Percentiles rank a stretch among this genome's conserved stretches.
These are phyloP conservation scores for Fraxinus paxiana DNA, from an alignment of 305 asterid genomes.

Conservation along the genomic window DNA sequence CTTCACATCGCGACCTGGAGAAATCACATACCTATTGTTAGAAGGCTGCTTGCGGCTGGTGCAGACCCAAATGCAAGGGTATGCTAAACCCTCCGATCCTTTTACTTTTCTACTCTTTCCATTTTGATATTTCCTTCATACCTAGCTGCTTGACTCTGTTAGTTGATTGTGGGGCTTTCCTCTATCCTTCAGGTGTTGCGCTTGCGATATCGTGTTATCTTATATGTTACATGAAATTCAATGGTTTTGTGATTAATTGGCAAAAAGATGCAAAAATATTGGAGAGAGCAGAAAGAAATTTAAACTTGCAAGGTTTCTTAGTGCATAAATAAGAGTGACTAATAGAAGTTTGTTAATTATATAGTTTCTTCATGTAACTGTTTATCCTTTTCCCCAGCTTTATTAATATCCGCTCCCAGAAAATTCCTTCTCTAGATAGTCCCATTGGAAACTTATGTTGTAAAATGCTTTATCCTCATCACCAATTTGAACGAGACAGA, in stretches of 20 bases:
- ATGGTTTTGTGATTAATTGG: too few relatives aligned
- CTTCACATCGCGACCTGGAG: constrained; percentile 96
- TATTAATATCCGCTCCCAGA: not conserved
- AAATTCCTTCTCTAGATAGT: not conserved
- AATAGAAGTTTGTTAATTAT: too few relatives aligned
- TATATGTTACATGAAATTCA: too few relatives aligned
- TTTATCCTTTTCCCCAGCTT: not conserved
- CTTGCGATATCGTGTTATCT: not conserved
- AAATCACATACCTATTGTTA: constrained; percentile 77
- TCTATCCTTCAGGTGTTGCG: constrained; percentile 17
- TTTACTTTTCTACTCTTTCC: constrained; percentile 30
- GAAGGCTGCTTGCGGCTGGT: constrained; percentile 90
- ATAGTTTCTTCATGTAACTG: too few relatives aligned
- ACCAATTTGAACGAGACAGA: not conserved
- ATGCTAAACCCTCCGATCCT: constrained; percentile 35
- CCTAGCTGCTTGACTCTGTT: constrained; percentile 26
- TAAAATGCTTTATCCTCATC: not conserved
- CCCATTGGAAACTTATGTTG: not conserved
- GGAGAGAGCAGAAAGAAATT: too few relatives aligned
- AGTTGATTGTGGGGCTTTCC: constrained; percentile 22
- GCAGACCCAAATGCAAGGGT: constrained; percentile 99
- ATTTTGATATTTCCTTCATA: constrained; percentile 24
- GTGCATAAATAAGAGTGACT: constrained; percentile 1
- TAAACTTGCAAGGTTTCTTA: not conserved
- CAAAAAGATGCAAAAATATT: too few relatives aligned